Evolutionary conservation across 2,329 filamentous ascomycete species (phyloP).

Genomic region (Trichophyton benhamiae): DNA sequence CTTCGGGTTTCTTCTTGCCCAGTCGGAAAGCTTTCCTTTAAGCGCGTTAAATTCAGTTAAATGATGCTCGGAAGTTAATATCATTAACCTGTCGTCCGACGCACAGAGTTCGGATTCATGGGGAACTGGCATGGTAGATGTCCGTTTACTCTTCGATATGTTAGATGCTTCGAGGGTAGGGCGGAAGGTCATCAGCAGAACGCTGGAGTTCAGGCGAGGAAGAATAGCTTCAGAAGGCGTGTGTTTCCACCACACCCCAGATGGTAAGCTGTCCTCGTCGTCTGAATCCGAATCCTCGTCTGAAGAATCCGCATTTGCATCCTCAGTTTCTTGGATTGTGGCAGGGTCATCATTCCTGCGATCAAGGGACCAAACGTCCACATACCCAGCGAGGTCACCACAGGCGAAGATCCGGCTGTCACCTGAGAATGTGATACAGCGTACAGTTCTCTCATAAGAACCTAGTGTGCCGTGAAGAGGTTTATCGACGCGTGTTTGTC

Average conservation of each 20-base stretch:
- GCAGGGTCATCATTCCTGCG: constrained; percentile 37
- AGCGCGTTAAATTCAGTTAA: constrained; percentile 68
- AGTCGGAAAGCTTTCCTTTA: constrained; percentile 65
- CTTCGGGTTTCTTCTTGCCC: constrained; percentile 75
- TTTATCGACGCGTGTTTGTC: constrained; percentile 31
- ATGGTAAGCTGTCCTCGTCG: constrained; percentile 34
- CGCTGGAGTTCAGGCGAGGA: constrained; percentile 53
- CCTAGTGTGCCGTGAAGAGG: constrained; percentile 54
- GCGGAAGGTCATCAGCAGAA: constrained; percentile 57
- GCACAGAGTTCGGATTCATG: constrained; percentile 12
- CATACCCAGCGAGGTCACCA: constrained; percentile 68
- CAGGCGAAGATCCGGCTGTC: constrained; percentile 69
- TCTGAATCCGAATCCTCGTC: constrained; percentile 28
- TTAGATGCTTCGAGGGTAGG: constrained; percentile 32
- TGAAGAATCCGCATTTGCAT: constrained; percentile 33
- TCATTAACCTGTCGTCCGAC: constrained; percentile 43
- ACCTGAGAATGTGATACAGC: constrained; percentile 62
- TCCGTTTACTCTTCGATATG: constrained; percentile 21
- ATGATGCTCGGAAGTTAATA: constrained; percentile 53
- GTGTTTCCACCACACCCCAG: constrained; percentile 51
- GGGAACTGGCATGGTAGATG: not conserved
- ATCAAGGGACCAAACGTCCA: constrained; percentile 74
- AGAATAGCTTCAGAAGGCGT: constrained; percentile 60
- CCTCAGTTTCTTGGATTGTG: constrained; percentile 21
- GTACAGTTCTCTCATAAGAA: constrained; percentile 65